Conservation (phyloP, 805 yeast genomes). For the Kodamaea sagamina region DNA sequence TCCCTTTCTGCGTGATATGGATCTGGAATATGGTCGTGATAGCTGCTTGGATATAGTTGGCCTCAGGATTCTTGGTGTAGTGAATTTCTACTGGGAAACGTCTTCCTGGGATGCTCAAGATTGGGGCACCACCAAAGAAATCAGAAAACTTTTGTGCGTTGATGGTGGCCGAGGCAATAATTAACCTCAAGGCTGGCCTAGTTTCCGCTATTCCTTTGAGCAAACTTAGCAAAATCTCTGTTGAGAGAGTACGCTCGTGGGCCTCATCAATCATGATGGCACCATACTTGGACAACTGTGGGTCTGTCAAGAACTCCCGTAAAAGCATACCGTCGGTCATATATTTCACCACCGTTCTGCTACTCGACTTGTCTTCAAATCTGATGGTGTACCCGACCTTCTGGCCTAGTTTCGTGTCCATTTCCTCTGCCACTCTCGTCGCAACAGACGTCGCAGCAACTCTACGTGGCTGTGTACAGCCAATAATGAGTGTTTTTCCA, state of each 20-base stretch:
- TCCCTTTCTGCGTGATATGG: constrained; percentile 62
- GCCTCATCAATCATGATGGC: constrained; percentile 96
- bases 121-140: constrained; percentile 82
- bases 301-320: constrained; percentile 79
- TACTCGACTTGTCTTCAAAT: constrained; percentile 73
- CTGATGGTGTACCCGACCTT: constrained; percentile 89
- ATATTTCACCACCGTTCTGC: constrained; percentile 75
- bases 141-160: constrained; percentile 85
- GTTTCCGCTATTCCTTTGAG: constrained; percentile 65
- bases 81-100: constrained; percentile 87
- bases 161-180: constrained; percentile 93
- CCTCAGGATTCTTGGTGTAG: constrained; percentile 84
- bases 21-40: constrained; percentile 85
- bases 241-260: constrained; percentile 92
- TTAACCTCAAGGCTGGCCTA: constrained; percentile 69
- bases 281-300: constrained; percentile 65
- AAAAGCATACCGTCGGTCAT: constrained; percentile 95
- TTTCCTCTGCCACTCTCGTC: constrained; percentile 86
- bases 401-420: constrained; percentile 75
- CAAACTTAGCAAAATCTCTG: constrained; percentile 79
- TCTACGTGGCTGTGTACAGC: constrained; percentile 92
- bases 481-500: constrained; percentile 48
- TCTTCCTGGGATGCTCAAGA: constrained; percentile 88
- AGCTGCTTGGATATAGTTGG: constrained; percentile 88
- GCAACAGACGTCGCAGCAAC: constrained; percentile 96